Base-by-base conservation (phyloP, 495 filamentous ascomycete species). In the Friedmanniomyces simplex region DNA sequence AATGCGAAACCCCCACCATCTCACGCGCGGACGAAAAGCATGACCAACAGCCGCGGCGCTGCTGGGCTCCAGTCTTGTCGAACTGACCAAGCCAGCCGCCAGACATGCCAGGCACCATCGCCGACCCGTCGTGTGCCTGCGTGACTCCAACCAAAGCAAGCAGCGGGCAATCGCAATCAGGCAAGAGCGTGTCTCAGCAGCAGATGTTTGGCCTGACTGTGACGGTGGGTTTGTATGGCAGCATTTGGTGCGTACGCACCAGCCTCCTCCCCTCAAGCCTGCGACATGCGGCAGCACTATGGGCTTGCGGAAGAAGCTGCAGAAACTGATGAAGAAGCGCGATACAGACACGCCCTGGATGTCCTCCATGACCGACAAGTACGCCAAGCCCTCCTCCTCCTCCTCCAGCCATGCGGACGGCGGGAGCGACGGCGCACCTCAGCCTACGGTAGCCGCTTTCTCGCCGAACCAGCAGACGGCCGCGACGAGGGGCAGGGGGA, bases 401-500 rank as follows among this genome's bases (percentile, higher is more conserved):
- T 34, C 28, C 30, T 30, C 20, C 43, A 28, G 11, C 16, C 32
- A 22, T 5, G 18, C n/a, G 34, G 34, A 43, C 34, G 46, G 26
- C 16, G 49, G 53, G 32, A 54, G 57, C 26, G 50, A 32, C 21
- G 53, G 53, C 39, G 77, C 83, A 69, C 76, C 72, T 57, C 81
- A 86, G 42, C 82, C 87, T 18, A 94, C 89, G 18, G 76, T 85
- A 62, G 89, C 89, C 57, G 76, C 86, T 50, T 99, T 99, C 74
- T 89, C 91, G 25, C 90, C 93, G 11, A 60, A 56, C 42, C 57
- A 60, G 37, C 57, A 63, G 49, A 59, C 60, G 2, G 41, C 59
- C 16, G 26, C 55, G n/a, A 52, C 25, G 30, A 30, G 78, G 30
- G 50, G 37, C 12, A 57, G 34, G 14, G 12, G 39, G 6, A 24